Conservation (phyloP, 768 basidiomycete species). For the Flagelloscypha sp. region DNA sequence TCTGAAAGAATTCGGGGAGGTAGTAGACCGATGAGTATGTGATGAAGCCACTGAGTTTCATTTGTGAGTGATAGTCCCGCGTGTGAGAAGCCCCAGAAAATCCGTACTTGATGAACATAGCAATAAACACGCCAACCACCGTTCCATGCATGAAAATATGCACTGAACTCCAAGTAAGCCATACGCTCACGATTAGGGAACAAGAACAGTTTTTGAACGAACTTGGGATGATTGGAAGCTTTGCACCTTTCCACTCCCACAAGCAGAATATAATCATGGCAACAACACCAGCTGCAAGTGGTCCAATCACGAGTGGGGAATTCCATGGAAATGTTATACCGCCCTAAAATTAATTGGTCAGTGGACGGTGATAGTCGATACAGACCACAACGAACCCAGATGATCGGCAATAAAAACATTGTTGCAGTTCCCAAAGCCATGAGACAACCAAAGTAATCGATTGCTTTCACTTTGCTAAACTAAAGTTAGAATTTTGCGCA, state of each 20-base stretch:
- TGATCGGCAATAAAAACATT: slow-evolving; percentile 59
- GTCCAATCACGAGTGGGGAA: slow-evolving; percentile 55
- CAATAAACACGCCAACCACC: slow-evolving; percentile 57
- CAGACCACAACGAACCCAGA: slow-evolving; percentile 43
- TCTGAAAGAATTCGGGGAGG: slow-evolving; percentile 70
- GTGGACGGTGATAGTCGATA: not conserved
- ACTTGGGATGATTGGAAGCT: slow-evolving; percentile 69
- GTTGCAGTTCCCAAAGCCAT: slow-evolving; percentile 55
- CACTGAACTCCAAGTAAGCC: slow-evolving; percentile 31
- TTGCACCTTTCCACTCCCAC: slow-evolving; percentile 68
- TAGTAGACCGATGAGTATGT: slow-evolving; percentile 63
- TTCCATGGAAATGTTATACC: slow-evolving; percentile 68
- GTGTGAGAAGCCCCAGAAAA: too few species aligned
- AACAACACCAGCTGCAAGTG: slow-evolving; percentile 46
- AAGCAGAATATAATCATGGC: slow-evolving; percentile 51
- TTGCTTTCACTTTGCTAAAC: slow-evolving; percentile 48
- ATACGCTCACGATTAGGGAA: not conserved
- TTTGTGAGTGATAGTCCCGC: not conserved
- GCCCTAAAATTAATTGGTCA: slow-evolving; percentile 31
- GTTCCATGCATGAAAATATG: slow-evolving; percentile 63
- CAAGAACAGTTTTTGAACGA: slow-evolving; percentile 13
- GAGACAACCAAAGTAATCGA: slow-evolving; percentile 56
- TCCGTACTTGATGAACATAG: slow-evolving; percentile 64
- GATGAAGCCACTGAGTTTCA: slow-evolving; percentile 39
- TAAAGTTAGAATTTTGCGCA: not conserved